These are phyloP conservation scores for Porcisia deanei DNA, from an alignment of 208 protist species.

Conservation along the genomic window DNA sequence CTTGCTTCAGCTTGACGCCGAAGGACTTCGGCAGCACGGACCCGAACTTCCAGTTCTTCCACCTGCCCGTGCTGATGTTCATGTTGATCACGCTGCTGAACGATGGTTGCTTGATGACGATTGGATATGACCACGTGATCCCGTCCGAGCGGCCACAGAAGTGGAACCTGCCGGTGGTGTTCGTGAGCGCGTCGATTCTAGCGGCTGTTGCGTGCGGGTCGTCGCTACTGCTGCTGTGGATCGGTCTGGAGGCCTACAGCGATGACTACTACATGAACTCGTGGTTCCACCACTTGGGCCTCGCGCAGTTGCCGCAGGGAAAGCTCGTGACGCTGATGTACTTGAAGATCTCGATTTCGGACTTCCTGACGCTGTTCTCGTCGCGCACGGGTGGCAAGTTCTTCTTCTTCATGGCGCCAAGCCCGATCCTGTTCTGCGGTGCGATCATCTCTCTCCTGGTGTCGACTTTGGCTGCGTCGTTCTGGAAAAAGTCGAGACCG, in stretches of 20 bases:
- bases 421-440: constrained; percentile 58
- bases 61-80: constrained; percentile 89
- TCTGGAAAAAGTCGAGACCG: constrained; percentile 62
- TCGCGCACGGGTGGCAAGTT: constrained; percentile 75
- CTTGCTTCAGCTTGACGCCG: constrained; percentile 72
- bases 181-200: constrained; percentile 61
- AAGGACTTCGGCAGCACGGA: constrained; percentile 65
- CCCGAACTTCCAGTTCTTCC: constrained; percentile 77
- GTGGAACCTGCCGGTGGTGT: constrained; percentile 72
- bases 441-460: constrained; percentile 68
- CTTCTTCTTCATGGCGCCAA: constrained; percentile 73
- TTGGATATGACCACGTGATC: constrained; percentile 69
- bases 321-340: constrained; percentile 88
- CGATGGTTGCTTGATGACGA: constrained; percentile 78
- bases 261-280: constrained; percentile 50
- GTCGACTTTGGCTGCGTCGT: constrained; percentile 70
- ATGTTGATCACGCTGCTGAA: constrained; percentile 92
- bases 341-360: constrained; percentile 89
- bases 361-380: constrained; percentile 92
- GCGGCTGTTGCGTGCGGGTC: constrained; percentile 62
- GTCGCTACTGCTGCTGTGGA: constrained; percentile 70
- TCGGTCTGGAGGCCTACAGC: constrained; percentile 56
- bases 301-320: constrained; percentile 62
- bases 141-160: constrained; percentile 56
- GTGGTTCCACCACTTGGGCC: constrained; percentile 59